Evolutionary conservation across 2,329 filamentous ascomycete genomes (phyloP).

Genomic region (Trichoderma afroharzianum): DNA sequence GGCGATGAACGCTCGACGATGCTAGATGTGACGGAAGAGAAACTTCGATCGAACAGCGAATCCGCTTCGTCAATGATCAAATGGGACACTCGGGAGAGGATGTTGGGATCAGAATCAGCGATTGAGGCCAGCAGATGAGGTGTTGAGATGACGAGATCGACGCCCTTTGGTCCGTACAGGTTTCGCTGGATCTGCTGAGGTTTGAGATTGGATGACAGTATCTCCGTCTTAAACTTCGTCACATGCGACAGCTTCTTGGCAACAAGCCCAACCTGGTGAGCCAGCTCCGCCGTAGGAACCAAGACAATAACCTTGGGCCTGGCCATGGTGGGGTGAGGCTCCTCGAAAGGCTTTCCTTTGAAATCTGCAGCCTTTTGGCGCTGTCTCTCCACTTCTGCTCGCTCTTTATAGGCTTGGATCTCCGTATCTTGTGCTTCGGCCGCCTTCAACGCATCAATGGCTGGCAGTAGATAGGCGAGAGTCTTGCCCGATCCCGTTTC

Average conservation of each 20-base stretch:
- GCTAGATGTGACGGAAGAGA: constrained; percentile 74
- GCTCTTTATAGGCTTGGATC: constrained; percentile 55
- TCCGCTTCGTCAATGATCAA: constrained; percentile 94
- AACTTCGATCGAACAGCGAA: constrained; percentile 90
- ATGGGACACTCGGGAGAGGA: constrained; percentile 86
- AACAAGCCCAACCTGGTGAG: constrained; percentile 77
- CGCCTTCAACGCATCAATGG: constrained; percentile 79
- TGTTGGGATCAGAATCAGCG: constrained; percentile 82
- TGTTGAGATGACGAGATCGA: constrained; percentile 83
- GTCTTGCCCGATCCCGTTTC: constrained; percentile 98
- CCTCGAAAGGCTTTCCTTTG: constrained; percentile 62
- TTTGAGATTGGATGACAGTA: constrained; percentile 74
- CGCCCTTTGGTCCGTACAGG: constrained; percentile 74
- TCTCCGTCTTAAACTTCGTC: constrained; percentile 80
- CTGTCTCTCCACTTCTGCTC: constrained; percentile 52
- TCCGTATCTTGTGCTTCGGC: constrained; percentile 61
- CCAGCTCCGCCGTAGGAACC: constrained; percentile 88
- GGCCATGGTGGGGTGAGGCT: constrained; percentile 69
- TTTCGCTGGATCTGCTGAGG: constrained; percentile 78
- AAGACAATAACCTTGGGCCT: constrained; percentile 81
- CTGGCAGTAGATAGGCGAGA: constrained; percentile 82
- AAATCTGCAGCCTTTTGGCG: constrained; percentile 51
- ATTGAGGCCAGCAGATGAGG: constrained; percentile 88
- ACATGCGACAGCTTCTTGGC: constrained; percentile 80
- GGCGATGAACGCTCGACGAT: constrained; percentile 80